Conservation (phyloP, 768 basidiomycete species). For the Amanita inopinata region DNA sequence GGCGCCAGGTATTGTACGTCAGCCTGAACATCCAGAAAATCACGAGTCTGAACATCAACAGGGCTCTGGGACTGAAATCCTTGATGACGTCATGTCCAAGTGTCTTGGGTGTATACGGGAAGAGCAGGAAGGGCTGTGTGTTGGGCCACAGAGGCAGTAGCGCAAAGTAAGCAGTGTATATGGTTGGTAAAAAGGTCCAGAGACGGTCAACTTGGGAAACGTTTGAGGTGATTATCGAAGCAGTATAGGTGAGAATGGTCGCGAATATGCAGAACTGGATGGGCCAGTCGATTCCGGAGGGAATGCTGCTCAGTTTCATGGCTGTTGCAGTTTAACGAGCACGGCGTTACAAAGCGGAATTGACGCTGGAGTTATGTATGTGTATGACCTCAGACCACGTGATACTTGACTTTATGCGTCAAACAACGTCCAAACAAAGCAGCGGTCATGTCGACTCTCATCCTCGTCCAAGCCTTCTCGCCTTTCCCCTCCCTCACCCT, state of each 20-base stretch:
- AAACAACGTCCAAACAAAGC: constrained; percentile 5
- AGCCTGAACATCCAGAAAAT: constrained; percentile 65
- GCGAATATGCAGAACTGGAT: constrained; percentile 45
- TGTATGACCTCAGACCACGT: background rate
- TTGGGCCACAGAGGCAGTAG: constrained; percentile 54
- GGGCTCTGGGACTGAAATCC: constrained; percentile 59
- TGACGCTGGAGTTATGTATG: background rate
- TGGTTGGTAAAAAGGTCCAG: constrained; percentile 69
- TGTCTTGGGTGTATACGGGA: constrained; percentile 47
- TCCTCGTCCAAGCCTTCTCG: constrained; percentile 31
- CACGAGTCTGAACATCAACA: constrained; percentile 65
- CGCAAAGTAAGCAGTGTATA: constrained; percentile 79
- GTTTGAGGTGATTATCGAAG: constrained; percentile 64
- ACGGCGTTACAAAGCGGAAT: too few species aligned
- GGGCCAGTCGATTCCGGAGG: constrained; percentile 48
- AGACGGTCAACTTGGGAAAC: constrained; percentile 84
- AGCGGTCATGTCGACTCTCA: constrained; percentile 16
- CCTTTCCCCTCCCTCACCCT: constrained; percentile 29
- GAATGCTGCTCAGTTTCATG: constrained; percentile 21
- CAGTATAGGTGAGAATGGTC: constrained; percentile 41
- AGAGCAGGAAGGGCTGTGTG: constrained; percentile 29
- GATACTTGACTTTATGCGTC: background rate
- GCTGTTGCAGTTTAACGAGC: background rate
- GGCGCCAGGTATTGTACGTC: constrained; percentile 73
- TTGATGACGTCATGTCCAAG: constrained; percentile 28